A percentile compares a stretch with the other conserved stretches of the same genome.
phyloP scores from a whole-genome alignment of 176 grass and related monocot genomes.

The Oryza australiensis region DNA sequence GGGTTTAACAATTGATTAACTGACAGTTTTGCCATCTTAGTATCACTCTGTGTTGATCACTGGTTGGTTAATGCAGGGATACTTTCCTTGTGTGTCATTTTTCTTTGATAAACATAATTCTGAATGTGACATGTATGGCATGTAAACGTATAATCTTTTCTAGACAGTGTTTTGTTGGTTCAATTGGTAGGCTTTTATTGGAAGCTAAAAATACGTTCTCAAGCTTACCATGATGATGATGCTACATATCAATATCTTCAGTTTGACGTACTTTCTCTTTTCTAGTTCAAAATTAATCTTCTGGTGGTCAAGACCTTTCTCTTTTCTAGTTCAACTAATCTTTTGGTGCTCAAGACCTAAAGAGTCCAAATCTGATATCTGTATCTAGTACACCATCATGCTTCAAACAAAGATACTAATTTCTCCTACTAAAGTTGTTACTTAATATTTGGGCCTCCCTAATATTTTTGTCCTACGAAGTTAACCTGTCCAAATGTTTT shows the following conservation, averaged over 20 bases:
- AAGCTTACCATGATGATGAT: constrained; percentile 15
- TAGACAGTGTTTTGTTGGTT: not conserved
- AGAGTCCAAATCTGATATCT: not conserved
- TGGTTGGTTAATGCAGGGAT: constrained; percentile 4
- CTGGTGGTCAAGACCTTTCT: too few relatives aligned
- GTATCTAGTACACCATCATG: not conserved
- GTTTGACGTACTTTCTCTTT: not conserved
- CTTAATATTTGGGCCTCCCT: too few relatives aligned
- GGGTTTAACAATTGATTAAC: not conserved
- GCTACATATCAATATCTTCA: not conserved
- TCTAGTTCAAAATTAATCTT: too few relatives aligned
- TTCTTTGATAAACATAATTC: not conserved
- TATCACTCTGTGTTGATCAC: not conserved
- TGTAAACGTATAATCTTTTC: not conserved
- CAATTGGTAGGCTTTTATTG: not conserved
- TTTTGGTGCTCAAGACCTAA: not conserved
- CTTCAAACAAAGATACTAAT: not conserved
- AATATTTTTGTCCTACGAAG: not conserved
- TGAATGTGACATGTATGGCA: constrained; percentile 5
- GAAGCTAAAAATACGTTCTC: not conserved
- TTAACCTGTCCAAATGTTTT: constrained; percentile 8
- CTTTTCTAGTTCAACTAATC: not conserved
- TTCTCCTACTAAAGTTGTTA: not conserved
- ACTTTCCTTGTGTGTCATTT: not conserved
- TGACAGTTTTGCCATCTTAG: not conserved